Conservation (phyloP, 768 basidiomycete species). For the Phylloporus sp. region DNA sequence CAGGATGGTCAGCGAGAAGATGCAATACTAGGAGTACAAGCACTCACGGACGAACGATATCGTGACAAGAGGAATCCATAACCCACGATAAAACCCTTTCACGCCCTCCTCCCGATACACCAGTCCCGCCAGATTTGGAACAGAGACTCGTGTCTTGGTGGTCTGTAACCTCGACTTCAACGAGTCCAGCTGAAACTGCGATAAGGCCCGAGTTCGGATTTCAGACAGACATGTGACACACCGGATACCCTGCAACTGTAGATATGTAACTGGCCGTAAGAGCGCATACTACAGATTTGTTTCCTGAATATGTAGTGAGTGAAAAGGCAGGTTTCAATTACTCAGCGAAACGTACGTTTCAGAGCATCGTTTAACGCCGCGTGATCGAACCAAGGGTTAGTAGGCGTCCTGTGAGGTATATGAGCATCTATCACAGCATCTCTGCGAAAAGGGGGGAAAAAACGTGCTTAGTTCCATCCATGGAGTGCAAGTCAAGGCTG, state of each 20-base stretch:
- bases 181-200: constrained; percentile 66
- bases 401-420: constrained; percentile 39
- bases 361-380: constrained; percentile 59
- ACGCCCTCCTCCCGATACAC: constrained; percentile 85
- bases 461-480: constrained; percentile 69
- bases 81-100: constrained; percentile 83
- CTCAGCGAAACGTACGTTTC: constrained; percentile 46
- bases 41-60: constrained; percentile 94
- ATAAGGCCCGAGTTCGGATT: background rate
- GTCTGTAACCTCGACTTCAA: constrained; percentile 93
- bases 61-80: constrained; percentile 90
- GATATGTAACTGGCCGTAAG: constrained; percentile 89
- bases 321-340: background rate
- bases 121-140: constrained; percentile 63
- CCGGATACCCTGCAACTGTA: constrained; percentile 89
- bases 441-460: background rate
- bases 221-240: constrained; percentile 20
- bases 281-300: constrained; percentile 87
- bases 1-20: constrained; percentile 4
- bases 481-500: constrained; percentile 51
- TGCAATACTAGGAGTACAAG: background rate
- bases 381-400: constrained; percentile 59
- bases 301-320: constrained; percentile 39
- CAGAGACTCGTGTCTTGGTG: constrained; percentile 66
- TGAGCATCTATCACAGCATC: constrained; percentile 18